phyloP scores from a whole-genome alignment of 805 yeast genomes.

The Kazachstania kunashirensis region DNA sequence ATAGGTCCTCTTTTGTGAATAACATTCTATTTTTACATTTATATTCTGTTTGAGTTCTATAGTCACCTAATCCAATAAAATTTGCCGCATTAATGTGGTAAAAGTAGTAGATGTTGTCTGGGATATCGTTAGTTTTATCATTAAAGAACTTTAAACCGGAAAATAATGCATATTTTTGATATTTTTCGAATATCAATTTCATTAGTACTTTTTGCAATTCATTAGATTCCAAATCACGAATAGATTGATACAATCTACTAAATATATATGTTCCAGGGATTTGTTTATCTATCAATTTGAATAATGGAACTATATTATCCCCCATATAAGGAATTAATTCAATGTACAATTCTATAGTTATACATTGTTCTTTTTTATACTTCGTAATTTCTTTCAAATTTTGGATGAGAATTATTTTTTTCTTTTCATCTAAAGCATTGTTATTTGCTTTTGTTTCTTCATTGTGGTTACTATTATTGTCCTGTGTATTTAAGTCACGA shows the following conservation, averaged over 20 bases:
- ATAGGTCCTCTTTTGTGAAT: constrained; percentile 23
- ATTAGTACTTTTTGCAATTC: constrained; percentile 14
- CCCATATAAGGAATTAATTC: constrained; percentile 18
- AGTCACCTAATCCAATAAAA: constrained; percentile 21
- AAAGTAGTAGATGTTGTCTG: constrained; percentile 17
- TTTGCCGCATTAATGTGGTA: constrained; percentile 26
- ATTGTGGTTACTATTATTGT: background rate
- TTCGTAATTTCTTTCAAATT: constrained; percentile 18
- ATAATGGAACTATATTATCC: constrained; percentile 8
- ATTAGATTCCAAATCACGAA: constrained; percentile 8
- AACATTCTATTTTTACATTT: constrained; percentile 11
- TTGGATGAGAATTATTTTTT: constrained; percentile 14
- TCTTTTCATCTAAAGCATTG: constrained; percentile 13
- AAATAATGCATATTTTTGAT: constrained; percentile 23
- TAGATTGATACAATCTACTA: constrained; percentile 13
- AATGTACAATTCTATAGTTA: constrained; percentile 20
- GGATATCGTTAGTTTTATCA: constrained; percentile 11
- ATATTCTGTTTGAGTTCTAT: constrained; percentile 17
- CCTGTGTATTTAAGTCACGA: background rate
- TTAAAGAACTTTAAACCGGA: constrained; percentile 26
- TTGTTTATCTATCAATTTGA: constrained; percentile 16
- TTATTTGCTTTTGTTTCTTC: background rate
- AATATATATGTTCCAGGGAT: constrained; percentile 16
- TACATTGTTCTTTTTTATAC: constrained; percentile 15
- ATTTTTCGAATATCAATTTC: constrained; percentile 18